These are phyloP conservation scores for Thermomucor indicae-seudaticae DNA, from an alignment of 371 early-diverging fungal genomes.

Conservation along the genomic window DNA sequence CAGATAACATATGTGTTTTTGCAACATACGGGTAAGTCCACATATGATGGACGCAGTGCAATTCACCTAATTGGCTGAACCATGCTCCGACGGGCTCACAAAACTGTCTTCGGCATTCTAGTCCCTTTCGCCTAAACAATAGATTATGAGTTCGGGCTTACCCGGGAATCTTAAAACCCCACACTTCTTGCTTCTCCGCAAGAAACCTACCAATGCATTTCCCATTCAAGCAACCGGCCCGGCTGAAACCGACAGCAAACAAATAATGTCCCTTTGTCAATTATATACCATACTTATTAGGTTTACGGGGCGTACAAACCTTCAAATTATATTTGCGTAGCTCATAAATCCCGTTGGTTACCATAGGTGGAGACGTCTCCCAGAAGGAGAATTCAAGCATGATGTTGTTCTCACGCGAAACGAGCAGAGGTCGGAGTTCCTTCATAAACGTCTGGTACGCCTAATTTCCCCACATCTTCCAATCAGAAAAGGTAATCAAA, in stretches of 20 bases:
- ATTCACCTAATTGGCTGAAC: slow-evolving; percentile 88
- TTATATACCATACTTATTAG: too few species aligned
- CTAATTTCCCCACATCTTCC: too few species aligned
- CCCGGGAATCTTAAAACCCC: too few species aligned
- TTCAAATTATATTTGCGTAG: slow-evolving; percentile 82
- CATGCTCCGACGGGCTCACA: slow-evolving; percentile 93
- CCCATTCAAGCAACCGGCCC: slow-evolving; percentile 91
- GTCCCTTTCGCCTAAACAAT: slow-evolving; percentile 61
- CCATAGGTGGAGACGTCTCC: slow-evolving; percentile 73
- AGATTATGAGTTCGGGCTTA: neutral
- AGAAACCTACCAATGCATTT: slow-evolving; percentile 65
- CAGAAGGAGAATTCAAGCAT: slow-evolving; percentile 93
- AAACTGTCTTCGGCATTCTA: slow-evolving; percentile 83
- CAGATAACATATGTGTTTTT: slow-evolving; percentile 76
- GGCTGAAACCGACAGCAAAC: slow-evolving; percentile 47
- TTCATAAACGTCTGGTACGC: slow-evolving; percentile 49
- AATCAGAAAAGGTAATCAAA: neutral
- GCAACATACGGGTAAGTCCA: slow-evolving; percentile 84
- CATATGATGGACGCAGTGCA: slow-evolving; percentile 92
- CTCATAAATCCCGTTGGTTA: slow-evolving; percentile 84
- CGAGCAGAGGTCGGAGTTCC: slow-evolving; percentile 64
- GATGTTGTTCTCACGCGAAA: slow-evolving; percentile 76
- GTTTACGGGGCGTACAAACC: too few species aligned
- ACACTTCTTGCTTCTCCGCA: too few species aligned
- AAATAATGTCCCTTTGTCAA: neutral